Conservation (phyloP, 2,329 filamentous ascomycete species). For the Xylaria hypoxylon region DNA sequence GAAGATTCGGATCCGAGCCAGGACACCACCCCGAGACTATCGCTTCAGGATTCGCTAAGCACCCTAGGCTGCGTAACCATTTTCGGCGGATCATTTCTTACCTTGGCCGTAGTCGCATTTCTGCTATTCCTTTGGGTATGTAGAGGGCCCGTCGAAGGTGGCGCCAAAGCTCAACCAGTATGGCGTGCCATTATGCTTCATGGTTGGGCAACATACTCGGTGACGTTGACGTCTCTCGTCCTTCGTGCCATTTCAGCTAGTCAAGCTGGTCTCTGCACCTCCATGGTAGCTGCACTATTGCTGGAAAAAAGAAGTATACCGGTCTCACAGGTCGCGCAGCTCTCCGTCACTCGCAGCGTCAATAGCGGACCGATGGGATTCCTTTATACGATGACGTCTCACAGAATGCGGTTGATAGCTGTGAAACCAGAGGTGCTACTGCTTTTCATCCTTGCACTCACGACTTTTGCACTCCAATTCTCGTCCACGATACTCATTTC, state of each 20-base stretch:
- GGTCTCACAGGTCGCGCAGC: not conserved
- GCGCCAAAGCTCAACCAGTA: no score
- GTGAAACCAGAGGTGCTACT: not conserved
- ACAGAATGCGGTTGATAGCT: not conserved
- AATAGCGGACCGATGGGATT: not conserved
- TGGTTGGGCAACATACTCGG: slow-evolving; percentile 19
- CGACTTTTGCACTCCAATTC: slow-evolving; percentile 13
- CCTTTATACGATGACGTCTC: not conserved
- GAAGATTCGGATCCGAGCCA: no score
- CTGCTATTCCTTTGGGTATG: slow-evolving; percentile 27
- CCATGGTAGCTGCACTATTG: slow-evolving; percentile 23
- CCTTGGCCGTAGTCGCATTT: not conserved
- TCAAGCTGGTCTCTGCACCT: slow-evolving; percentile 22
- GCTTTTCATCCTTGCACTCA: slow-evolving; percentile 9
- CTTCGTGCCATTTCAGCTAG: not conserved
- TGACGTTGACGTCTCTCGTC: slow-evolving; percentile 16
- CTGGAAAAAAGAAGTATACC: slow-evolving; percentile 8
- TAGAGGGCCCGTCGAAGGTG: no score
- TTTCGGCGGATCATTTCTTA: slow-evolving; percentile 12
- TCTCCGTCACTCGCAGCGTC: slow-evolving; percentile 13
- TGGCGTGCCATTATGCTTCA: slow-evolving; percentile 21
- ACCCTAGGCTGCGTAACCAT: slow-evolving; percentile 27
- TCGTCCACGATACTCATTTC: slow-evolving; percentile 31
- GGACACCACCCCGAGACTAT: no score
- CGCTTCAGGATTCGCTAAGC: slow-evolving; percentile 10